These are phyloP conservation scores for Mycena polygramma DNA, from an alignment of 768 basidiomycete genomes.

Conservation along the genomic window DNA sequence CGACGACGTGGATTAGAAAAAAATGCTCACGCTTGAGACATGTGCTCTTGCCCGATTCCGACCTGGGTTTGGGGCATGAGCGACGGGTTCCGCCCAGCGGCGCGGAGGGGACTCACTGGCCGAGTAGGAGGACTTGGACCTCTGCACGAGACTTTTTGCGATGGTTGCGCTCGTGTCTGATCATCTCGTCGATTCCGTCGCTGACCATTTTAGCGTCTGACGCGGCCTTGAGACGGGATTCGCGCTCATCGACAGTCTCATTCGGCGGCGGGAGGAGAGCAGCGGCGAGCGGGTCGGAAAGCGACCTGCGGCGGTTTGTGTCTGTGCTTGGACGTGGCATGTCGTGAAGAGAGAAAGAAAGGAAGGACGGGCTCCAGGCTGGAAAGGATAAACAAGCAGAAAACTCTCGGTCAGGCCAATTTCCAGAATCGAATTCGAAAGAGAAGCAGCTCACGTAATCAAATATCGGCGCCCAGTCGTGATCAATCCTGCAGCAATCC, in stretches of 20 bases:
- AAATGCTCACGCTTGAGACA: slow-evolving; percentile 85
- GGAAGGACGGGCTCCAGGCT: slow-evolving; percentile 23
- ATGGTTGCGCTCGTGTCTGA: slow-evolving; percentile 74
- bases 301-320: slow-evolving; percentile 53
- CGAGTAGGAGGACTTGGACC: slow-evolving; percentile 84
- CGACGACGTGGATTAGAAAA: slow-evolving; percentile 11
- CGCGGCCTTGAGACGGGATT: slow-evolving; percentile 74
- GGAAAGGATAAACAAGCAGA: slow-evolving; percentile 2
- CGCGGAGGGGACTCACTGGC: slow-evolving; percentile 58
- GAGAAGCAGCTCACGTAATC: not conserved
- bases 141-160: slow-evolving; percentile 70
- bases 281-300: slow-evolving; percentile 79
- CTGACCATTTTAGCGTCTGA: slow-evolving; percentile 79
- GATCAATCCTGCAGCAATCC: too few species aligned
- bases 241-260: slow-evolving; percentile 78
- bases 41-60: slow-evolving; percentile 91
- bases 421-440: not conserved
- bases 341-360: slow-evolving; percentile 37
- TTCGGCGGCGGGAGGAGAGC: slow-evolving; percentile 78
- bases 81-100: not conserved
- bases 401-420: not conserved
- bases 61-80: slow-evolving; percentile 45
- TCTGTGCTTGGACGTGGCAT: slow-evolving; percentile 55
- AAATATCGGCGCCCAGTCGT: too few species aligned
- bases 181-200: slow-evolving; percentile 84